phyloP scores from a whole-genome alignment of 371 early-diverging fungal genomes.

The Smittium culicis region DNA sequence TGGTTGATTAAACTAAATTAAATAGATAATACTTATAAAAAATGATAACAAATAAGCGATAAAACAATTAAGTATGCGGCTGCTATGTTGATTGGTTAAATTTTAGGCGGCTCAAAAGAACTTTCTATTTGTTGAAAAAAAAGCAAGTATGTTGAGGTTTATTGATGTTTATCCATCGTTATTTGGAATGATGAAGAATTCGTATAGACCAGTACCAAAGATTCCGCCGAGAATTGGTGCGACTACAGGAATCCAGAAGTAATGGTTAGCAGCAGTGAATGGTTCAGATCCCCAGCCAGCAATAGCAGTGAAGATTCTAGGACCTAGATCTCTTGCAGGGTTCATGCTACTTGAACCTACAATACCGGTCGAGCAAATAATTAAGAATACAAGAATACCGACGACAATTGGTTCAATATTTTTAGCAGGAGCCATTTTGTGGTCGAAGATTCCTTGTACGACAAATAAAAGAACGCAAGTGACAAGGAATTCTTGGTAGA shows the following conservation, averaged over 20 bases:
- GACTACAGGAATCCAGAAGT: slow-evolving; percentile 61
- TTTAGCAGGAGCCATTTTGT: slow-evolving; percentile 45
- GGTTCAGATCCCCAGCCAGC: slow-evolving; percentile 56
- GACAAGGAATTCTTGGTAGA: slow-evolving; percentile 58
- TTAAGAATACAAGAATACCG: slow-evolving; percentile 47
- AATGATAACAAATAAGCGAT: too few species aligned
- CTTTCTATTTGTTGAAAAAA: too few species aligned
- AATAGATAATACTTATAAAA: too few species aligned
- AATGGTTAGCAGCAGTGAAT: slow-evolving; percentile 47
- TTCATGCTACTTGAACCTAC: slow-evolving; percentile 66
- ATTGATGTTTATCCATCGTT: too few species aligned
- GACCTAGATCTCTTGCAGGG: slow-evolving; percentile 81
- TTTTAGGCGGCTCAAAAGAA: too few species aligned
- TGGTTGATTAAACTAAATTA: too few species aligned
- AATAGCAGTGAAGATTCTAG: slow-evolving; percentile 59
- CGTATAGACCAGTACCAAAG: slow-evolving; percentile 17
- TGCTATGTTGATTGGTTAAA: too few species aligned
- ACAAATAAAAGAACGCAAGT: slow-evolving; percentile 56
- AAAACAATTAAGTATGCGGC: too few species aligned
- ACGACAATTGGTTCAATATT: slow-evolving; percentile 35
- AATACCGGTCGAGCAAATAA: slow-evolving; percentile 49
- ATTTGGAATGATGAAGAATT: slow-evolving; percentile 12
- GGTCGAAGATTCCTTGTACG: slow-evolving; percentile 57
- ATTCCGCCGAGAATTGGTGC: slow-evolving; percentile 63
- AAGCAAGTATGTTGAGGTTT: too few species aligned